Evolutionary conservation across 1,284 basidiomycete genomes (phyloP).

Genomic region (Termitomyces sp.): DNA sequence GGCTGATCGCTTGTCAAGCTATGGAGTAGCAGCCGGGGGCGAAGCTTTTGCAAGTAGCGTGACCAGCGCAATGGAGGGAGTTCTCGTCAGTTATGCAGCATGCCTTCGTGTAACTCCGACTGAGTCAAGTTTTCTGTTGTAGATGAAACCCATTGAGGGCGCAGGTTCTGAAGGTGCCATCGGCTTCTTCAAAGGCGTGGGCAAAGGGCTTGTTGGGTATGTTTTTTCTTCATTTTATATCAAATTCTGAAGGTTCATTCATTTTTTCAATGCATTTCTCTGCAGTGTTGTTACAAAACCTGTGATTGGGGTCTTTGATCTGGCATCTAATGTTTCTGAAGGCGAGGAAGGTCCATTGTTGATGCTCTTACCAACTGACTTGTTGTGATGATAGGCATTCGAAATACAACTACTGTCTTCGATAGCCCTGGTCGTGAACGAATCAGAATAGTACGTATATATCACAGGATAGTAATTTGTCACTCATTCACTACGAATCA

Average conservation of each 20-base stretch:
- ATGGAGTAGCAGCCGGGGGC: slow-evolving; percentile 91
- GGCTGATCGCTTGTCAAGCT: slow-evolving; percentile 43
- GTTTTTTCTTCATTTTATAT: not conserved
- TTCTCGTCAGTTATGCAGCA: slow-evolving; percentile 61
- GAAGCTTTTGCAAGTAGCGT: slow-evolving; percentile 93
- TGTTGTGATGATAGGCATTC: slow-evolving; percentile 57
- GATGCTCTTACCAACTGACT: not conserved
- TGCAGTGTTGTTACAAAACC: slow-evolving; percentile 90
- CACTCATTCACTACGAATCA: slow-evolving; percentile 4
- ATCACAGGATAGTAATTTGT: not conserved
- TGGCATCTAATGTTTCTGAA: slow-evolving; percentile 94
- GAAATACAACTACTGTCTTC: slow-evolving; percentile 98
- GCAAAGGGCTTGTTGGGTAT: slow-evolving; percentile 92
- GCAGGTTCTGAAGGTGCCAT: slow-evolving; percentile 92
- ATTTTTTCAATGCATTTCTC: slow-evolving; percentile 9
- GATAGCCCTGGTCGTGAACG: slow-evolving; percentile 91
- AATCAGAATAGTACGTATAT: slow-evolving; percentile 62
- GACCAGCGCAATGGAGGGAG: slow-evolving; percentile 93
- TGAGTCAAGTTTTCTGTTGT: slow-evolving; percentile 5
- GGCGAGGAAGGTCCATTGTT: slow-evolving; percentile 35
- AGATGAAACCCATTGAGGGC: slow-evolving; percentile 95
- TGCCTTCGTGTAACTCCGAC: not conserved
- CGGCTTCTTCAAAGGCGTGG: slow-evolving; percentile 97
- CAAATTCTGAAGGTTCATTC: too few species aligned
- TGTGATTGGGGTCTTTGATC: slow-evolving; percentile 93